Base-by-base conservation (phyloP, 2,329 filamentous ascomycete species). In the Sphaerulina musiva region DNA sequence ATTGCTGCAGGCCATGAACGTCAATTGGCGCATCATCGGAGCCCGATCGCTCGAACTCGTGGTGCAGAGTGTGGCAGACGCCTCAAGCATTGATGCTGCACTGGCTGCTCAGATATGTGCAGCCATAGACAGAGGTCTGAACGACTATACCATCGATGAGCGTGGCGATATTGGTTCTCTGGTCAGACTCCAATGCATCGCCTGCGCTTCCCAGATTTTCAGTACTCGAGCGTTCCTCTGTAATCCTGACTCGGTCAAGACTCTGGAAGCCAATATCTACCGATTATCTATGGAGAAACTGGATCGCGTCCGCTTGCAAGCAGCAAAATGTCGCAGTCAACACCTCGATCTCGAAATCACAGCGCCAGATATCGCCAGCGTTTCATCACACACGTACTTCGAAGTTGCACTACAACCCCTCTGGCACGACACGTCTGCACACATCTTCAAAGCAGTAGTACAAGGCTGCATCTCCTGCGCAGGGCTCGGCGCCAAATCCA, bases 61-160 rank as follows among this genome's bases (percentile, higher is more conserved):
- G 14, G 48, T 56, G 8, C 36, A 39, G 10, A 42, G 54, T 36
- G 34, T 50, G 14, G 14, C 41, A 20, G 47, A 54, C 8, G 39
- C n/a, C 6, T 14, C 23, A 4, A 7, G 12, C 8, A 20, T 59
- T 12, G 60, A 61, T 11, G 4, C 14, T 10, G 29, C 32, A 4
- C 52, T 61, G 20, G 40, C 55, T 9, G 34, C 54, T 11, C 43
- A 34, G 2, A 58, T 75, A 6, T 57, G 71, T 4, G 32, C 54
- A 8, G 61, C 65, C 2, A 43, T 67, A 6, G 61, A 63, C 26
- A 49, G 64, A 29, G 73, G 85, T 0, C 72, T 98, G 29, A 86
- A 92, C 60, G 91, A 98, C 68, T 97, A 97, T 66, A 95, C 89
- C 0, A 91, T 89, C 3, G 92, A 89, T 61, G 85, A 91, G 11